These are phyloP conservation scores for Scolecobasidium constrictum DNA, from an alignment of 2,329 filamentous ascomycete species.

Conservation along the genomic window DNA sequence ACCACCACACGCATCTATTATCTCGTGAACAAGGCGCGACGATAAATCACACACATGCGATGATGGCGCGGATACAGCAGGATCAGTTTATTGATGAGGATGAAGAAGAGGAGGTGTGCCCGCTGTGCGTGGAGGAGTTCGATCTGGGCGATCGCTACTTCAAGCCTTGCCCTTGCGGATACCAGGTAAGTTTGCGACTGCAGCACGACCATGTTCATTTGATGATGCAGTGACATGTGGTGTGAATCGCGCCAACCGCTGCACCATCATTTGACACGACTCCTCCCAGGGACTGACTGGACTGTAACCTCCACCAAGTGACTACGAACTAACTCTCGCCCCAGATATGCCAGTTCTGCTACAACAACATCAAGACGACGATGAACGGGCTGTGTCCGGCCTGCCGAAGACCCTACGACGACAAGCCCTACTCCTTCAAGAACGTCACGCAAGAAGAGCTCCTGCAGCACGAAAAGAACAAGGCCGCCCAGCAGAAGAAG, in stretches of 20 bases:
- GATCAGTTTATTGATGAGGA: conserved; percentile 44
- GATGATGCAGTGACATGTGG: too few relatives aligned
- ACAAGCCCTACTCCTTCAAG: conserved; percentile 95
- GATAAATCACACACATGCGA: conserved; percentile 12
- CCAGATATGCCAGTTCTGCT: conserved; percentile 98
- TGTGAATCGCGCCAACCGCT: too few relatives aligned
- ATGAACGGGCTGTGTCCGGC: conserved; percentile 98
- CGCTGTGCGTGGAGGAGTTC: conserved; percentile 97
- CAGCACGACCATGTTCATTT: too few relatives aligned
- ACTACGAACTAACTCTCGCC: conserved; percentile 70
- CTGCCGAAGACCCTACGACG: conserved; percentile 88
- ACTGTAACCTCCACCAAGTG: conserved; percentile 93
- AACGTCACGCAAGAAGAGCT: conserved; percentile 93
- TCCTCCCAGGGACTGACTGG: too few relatives aligned
- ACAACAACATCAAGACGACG: conserved; percentile 97
- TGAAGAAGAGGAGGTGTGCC: conserved; percentile 52
- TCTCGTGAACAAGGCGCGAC: conserved; percentile 7
- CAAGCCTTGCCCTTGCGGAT: conserved; percentile 91
- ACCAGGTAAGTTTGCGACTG: conserved; percentile 71
- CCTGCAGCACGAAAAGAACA: conserved; percentile 64
- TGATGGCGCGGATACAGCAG: conserved; percentile 38
- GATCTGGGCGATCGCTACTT: conserved; percentile 97
- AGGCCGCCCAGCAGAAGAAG: conserved; percentile 78
- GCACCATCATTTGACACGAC: too few relatives aligned
- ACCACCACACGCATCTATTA: conserved; percentile 14